Conservation (phyloP, 306 rosid genomes). For the Cercis canadensis region DNA sequence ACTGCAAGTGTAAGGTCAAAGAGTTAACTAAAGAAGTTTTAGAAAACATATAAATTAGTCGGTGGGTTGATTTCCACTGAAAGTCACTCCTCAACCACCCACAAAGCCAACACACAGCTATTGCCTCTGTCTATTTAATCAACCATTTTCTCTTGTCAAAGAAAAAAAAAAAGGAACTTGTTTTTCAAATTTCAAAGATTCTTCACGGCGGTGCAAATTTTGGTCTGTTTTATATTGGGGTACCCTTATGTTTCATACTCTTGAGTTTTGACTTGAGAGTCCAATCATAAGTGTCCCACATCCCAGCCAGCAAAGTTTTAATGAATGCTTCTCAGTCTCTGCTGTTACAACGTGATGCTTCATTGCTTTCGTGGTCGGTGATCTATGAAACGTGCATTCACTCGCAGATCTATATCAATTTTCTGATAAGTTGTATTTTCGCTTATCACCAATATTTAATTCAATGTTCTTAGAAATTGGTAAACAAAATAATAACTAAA, state of each 20-base stretch:
- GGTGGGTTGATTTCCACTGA: too few relatives aligned
- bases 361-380: conserved; percentile 7
- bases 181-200: conserved; percentile 3
- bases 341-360: background rate
- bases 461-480: background rate
- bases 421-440: background rate
- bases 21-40: too few relatives aligned
- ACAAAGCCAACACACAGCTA: too few relatives aligned
- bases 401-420: conserved; percentile 6
- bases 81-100: too few relatives aligned
- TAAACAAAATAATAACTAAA: conserved; percentile 21
- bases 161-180: too few relatives aligned
- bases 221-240: conserved; percentile 29
- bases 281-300: too few relatives aligned
- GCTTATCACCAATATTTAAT: background rate
- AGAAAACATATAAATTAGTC: too few relatives aligned
- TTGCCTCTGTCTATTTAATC: too few relatives aligned
- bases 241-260: background rate
- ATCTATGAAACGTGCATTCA: background rate
- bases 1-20: too few relatives aligned
- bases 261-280: conserved; percentile 25
- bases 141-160: too few relatives aligned
- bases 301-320: conserved; percentile 12
- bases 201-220: conserved; percentile 32
- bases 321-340: conserved; percentile 15